Evolutionary conservation across 2,329 filamentous ascomycete species (phyloP).

Genomic region (Apiospora sp.): DNA sequence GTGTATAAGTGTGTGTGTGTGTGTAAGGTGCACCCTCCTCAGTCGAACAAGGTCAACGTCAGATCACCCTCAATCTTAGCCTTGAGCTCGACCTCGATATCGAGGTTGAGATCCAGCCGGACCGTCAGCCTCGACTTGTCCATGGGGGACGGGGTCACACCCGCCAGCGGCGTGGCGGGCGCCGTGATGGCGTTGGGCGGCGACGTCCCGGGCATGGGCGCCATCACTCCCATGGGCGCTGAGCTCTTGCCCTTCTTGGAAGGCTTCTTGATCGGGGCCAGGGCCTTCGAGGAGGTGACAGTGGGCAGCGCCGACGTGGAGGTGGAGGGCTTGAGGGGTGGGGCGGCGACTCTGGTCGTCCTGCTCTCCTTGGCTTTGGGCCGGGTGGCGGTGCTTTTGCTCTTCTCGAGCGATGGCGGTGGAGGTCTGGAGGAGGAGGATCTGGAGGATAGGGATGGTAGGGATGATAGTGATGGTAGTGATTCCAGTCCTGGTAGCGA

Average conservation of each 20-base stretch:
- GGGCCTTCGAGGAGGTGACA: neutral
- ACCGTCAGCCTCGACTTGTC: slow-evolving; percentile 13
- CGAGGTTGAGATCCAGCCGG: slow-evolving; percentile 77
- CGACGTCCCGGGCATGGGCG: neutral
- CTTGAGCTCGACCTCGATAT: slow-evolving; percentile 86
- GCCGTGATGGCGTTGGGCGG: neutral
- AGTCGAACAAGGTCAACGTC: slow-evolving; percentile 69
- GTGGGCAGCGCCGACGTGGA: neutral
- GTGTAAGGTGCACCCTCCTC: neutral
- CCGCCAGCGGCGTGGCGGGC: neutral
- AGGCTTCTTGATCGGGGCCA: neutral
- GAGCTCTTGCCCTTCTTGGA: neutral
- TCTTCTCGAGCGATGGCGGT: neutral
- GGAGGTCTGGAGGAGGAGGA: neutral
- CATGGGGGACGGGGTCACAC: neutral
- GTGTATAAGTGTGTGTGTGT: neutral
- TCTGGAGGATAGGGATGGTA: neutral
- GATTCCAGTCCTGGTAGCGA: neutral
- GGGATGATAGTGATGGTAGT: too few relatives aligned
- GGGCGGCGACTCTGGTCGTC: neutral
- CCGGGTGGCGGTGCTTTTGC: neutral
- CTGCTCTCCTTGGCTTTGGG: neutral
- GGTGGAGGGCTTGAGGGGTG: slow-evolving; percentile 4
- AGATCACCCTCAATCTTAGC: slow-evolving; percentile 86
- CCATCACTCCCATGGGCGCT: neutral